Conservation (phyloP, 257 asterid species). For the Solanum infundibuliforme region DNA sequence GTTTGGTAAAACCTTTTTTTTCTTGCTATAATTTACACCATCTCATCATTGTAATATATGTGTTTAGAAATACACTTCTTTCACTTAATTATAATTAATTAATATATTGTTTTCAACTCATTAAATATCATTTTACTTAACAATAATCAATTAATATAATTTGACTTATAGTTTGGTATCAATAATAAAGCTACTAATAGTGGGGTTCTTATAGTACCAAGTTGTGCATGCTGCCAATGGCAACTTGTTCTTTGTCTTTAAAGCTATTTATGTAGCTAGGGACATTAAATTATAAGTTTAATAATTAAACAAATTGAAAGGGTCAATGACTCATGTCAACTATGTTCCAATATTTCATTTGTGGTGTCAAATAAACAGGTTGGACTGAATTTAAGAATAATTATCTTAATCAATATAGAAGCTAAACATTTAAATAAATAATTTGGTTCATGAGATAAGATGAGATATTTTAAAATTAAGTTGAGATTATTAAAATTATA, state of each 20-base stretch:
- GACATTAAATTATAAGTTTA: not conserved
- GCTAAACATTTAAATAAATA: not conserved
- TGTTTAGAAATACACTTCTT: not conserved
- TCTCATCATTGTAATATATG: not conserved
- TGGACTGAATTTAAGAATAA: not conserved
- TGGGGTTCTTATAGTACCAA: not conserved
- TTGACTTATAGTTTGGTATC: not conserved
- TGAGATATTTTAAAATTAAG: too few relatives aligned
- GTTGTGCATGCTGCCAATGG: not conserved
- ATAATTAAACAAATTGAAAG: not conserved
- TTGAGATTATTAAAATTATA: too few relatives aligned
- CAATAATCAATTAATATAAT: not conserved
- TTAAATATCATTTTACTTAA: not conserved
- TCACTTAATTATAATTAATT: not conserved
- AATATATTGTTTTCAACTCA: not conserved
- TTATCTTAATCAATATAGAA: not conserved
- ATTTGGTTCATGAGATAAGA: too few relatives aligned
- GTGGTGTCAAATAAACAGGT: not conserved
- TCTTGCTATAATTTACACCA: too few relatives aligned
- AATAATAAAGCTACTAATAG: not conserved
- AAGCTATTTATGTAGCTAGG: not conserved
- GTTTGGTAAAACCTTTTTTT: not conserved
- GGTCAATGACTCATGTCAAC: not conserved
- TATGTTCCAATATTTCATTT: not conserved
- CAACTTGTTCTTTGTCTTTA: not conserved